A percentile compares a stretch with the other conserved stretches of the same genome.
These are phyloP conservation scores for Clonostachys rosea DNA, from an alignment of 2,329 filamentous ascomycete genomes.

Conservation along the genomic window DNA sequence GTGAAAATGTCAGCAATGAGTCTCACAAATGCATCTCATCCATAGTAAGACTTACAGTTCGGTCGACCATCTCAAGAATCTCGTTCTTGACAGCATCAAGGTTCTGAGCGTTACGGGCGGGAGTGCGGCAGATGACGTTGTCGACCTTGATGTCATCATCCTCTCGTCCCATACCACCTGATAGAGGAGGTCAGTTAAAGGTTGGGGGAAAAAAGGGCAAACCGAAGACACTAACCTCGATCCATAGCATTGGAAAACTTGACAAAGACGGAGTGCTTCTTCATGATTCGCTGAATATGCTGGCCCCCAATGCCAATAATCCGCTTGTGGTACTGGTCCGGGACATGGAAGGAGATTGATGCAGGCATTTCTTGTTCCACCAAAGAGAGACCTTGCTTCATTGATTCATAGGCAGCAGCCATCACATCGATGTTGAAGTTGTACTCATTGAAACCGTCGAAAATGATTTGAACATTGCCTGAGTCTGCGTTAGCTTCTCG, in stretches of 20 bases:
- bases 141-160: slow-evolving; percentile 98
- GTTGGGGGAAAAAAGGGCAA: too few relatives aligned
- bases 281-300: slow-evolving; percentile 99
- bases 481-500: not conserved
- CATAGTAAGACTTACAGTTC: slow-evolving; percentile 56
- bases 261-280: slow-evolving; percentile 99
- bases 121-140: slow-evolving; percentile 97
- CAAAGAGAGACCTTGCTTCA: slow-evolving; percentile 85
- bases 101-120: slow-evolving; percentile 93
- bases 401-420: slow-evolving; percentile 85
- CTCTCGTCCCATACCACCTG: slow-evolving; percentile 73
- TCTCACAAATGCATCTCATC: not conserved
- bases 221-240: slow-evolving; percentile 48
- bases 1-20: slow-evolving; percentile 1
- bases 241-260: slow-evolving; percentile 99
- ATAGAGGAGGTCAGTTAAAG: too few relatives aligned
- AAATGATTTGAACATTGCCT: slow-evolving; percentile 97
- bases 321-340: slow-evolving; percentile 98
- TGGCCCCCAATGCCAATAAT: slow-evolving; percentile 98
- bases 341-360: slow-evolving; percentile 97
- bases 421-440: slow-evolving; percentile 99
- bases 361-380: slow-evolving; percentile 99
- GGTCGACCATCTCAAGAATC: slow-evolving; percentile 99
- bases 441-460: slow-evolving; percentile 98
- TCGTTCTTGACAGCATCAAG: slow-evolving; percentile 97